These are phyloP conservation scores for Tuctoria greenei DNA, from an alignment of 176 grass and related monocot species.

Conservation along the genomic window DNA sequence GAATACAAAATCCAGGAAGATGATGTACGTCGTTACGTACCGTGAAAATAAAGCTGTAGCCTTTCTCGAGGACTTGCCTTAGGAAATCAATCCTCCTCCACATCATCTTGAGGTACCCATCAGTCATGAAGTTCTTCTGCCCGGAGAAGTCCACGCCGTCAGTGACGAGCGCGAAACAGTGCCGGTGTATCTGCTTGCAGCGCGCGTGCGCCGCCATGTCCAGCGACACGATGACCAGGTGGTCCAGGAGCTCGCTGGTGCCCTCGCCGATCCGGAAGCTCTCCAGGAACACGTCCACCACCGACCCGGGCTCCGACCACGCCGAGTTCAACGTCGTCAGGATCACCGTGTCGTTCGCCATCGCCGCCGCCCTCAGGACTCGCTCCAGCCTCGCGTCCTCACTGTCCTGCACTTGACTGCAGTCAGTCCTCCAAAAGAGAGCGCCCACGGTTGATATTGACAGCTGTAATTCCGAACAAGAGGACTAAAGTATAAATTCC, in stretches of 20 bases:
- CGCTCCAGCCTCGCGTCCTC: constrained; percentile 56
- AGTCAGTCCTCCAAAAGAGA: too few species aligned
- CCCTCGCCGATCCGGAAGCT: constrained; percentile 64
- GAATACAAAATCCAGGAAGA: too few species aligned
- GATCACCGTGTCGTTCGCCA: constrained; percentile 67
- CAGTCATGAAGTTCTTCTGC: constrained; percentile 58
- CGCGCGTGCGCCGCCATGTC: constrained; percentile 50
- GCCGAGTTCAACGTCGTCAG: constrained; percentile 72
- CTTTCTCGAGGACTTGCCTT: constrained; percentile 56
- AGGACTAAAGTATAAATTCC: too few species aligned
- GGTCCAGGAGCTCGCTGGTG: constrained; percentile 54
- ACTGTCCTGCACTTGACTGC: constrained; percentile 49
- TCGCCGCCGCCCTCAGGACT: constrained; percentile 52
- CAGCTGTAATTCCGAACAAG: too few species aligned
- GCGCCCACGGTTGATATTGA: too few species aligned
- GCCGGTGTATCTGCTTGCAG: constrained; percentile 52
- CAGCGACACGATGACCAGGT: constrained; percentile 67
- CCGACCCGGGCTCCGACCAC: constrained; percentile 57
- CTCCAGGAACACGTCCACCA: constrained; percentile 73
- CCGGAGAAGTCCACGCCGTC: constrained; percentile 57
- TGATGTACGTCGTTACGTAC: constrained; percentile 14
- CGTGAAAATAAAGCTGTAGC: constrained; percentile 81
- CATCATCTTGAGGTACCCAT: constrained; percentile 72
- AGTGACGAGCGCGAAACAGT: constrained; percentile 53
- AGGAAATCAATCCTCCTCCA: constrained; percentile 62